Evolutionary conservation across 306 rosid species (phyloP).

Genomic region (Casuarina equisetifolia): DNA sequence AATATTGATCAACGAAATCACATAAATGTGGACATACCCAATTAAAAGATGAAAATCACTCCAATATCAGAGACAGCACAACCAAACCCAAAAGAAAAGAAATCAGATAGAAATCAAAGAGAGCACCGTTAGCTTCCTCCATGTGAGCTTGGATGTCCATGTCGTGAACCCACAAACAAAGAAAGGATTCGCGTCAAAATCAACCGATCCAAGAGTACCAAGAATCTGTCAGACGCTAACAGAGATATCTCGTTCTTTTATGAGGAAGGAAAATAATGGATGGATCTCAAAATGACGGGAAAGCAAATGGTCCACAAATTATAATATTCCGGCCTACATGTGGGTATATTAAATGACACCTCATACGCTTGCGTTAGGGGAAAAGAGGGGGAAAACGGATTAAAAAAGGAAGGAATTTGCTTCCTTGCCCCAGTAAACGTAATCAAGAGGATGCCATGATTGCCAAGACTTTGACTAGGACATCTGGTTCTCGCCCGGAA

Average conservation of each 20-base stretch:
- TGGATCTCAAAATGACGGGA: neutral
- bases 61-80: neutral
- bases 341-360: neutral
- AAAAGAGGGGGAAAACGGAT: too few relatives aligned
- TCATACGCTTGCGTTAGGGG: neutral
- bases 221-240: neutral
- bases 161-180: neutral
- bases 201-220: neutral
- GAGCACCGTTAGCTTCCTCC: conserved; percentile 49
- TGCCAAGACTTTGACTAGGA: too few relatives aligned
- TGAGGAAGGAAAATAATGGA: neutral
- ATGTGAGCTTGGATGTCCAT: conserved; percentile 22
- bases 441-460: too few relatives aligned
- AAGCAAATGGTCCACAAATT: neutral
- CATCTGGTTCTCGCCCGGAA: too few relatives aligned
- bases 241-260: neutral
- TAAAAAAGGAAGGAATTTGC: too few relatives aligned
- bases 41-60: neutral
- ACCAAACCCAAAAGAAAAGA: neutral
- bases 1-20: neutral
- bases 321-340: neutral
- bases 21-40: too few relatives aligned
- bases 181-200: conserved; percentile 4
- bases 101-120: neutral
- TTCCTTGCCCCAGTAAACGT: too few relatives aligned